These are phyloP conservation scores for Fusarium praegraminearum DNA, from an alignment of 2,329 filamentous ascomycete genomes.

Conservation along the genomic window DNA sequence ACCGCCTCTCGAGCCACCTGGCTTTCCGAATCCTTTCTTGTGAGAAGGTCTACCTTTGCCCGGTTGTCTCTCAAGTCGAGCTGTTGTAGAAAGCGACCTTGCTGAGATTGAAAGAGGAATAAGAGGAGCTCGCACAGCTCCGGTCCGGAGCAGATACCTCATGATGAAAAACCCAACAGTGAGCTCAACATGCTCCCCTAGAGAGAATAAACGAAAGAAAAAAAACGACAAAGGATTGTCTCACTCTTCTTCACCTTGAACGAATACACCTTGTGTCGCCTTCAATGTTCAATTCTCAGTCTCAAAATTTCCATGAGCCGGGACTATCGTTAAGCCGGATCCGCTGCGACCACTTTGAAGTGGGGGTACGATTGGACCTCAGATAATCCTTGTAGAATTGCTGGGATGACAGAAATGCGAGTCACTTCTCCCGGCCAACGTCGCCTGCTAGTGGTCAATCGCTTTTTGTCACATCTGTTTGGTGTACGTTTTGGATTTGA, in stretches of 20 bases:
- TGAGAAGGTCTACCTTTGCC: not conserved
- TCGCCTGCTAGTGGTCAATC: not conserved
- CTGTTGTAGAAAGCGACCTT: conserved; percentile 45
- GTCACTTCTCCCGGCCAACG: not conserved
- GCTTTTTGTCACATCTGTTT: not conserved
- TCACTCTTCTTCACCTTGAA: conserved; percentile 4
- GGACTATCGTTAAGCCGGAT: conserved; percentile 41
- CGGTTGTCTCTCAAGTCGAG: conserved; percentile 1
- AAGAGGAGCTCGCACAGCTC: conserved; percentile 43
- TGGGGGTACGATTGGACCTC: conserved; percentile 23
- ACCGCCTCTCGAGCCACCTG: conserved; percentile 35
- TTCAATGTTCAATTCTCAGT: conserved; percentile 21
- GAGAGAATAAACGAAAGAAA: not conserved
- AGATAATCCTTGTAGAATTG: not conserved
- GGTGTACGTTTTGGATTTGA: not conserved
- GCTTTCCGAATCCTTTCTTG: not conserved
- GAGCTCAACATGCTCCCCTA: conserved; percentile 35
- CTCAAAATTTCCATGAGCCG: conserved; percentile 42
- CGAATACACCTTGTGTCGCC: conserved; percentile 27
- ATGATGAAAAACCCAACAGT: conserved; percentile 42
- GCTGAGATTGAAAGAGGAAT: conserved; percentile 28
- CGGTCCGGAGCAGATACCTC: conserved; percentile 48
- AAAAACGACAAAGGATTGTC: conserved; percentile 13
- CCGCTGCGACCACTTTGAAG: conserved; percentile 15
- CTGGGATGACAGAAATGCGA: not conserved